A percentile compares a stretch with the other conserved stretches of the same genome.
Conservation (phyloP, 495 filamentous ascomycete species). For the Annulohypoxylon maeteangense region DNA sequence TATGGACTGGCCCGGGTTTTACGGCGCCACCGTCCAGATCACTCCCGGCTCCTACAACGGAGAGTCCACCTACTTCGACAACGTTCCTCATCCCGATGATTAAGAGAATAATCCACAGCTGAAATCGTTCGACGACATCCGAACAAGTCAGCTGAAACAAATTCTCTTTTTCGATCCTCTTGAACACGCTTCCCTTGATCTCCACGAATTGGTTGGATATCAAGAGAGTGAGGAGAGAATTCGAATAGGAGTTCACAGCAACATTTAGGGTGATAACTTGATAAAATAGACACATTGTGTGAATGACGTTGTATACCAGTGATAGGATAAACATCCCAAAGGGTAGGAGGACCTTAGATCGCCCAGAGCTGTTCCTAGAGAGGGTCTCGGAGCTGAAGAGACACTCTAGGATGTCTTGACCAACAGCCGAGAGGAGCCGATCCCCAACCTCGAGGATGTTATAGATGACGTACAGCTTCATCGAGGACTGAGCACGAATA, state of each 20-base stretch:
- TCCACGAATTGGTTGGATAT: slow-evolving; percentile 98
- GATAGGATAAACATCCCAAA: slow-evolving; percentile 91
- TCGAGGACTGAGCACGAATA: slow-evolving; percentile 93
- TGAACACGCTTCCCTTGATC: slow-evolving; percentile 97
- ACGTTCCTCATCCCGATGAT: slow-evolving; percentile 97
- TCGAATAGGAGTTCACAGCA: slow-evolving; percentile 98
- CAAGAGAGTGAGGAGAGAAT: slow-evolving; percentile 89
- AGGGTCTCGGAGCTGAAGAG: slow-evolving; percentile 92
- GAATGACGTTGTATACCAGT: slow-evolving; percentile 85
- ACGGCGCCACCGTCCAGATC: slow-evolving; percentile 52
- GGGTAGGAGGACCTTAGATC: slow-evolving; percentile 91
- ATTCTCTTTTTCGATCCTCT: slow-evolving; percentile 97
- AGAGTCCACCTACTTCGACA: slow-evolving; percentile 85
- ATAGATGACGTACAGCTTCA: slow-evolving; percentile 99
- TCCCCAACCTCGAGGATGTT: slow-evolving; percentile 93
- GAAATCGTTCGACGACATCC: slow-evolving; percentile 96
- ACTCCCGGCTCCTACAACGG: slow-evolving; percentile 58
- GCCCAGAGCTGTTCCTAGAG: slow-evolving; percentile 84
- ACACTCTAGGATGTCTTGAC: slow-evolving; percentile 96
- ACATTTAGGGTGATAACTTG: slow-evolving; percentile 98
- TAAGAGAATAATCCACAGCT: slow-evolving; percentile 94
- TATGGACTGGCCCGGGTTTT: slow-evolving; percentile 59
- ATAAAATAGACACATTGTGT: slow-evolving; percentile 90
- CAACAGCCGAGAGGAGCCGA: slow-evolving; percentile 85
- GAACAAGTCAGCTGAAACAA: slow-evolving; percentile 96